Percentiles rank a stretch among this genome's conserved stretches.
Evolutionary conservation across 768 basidiomycete genomes (phyloP).

Genomic region (Phallus indusiatus): DNA sequence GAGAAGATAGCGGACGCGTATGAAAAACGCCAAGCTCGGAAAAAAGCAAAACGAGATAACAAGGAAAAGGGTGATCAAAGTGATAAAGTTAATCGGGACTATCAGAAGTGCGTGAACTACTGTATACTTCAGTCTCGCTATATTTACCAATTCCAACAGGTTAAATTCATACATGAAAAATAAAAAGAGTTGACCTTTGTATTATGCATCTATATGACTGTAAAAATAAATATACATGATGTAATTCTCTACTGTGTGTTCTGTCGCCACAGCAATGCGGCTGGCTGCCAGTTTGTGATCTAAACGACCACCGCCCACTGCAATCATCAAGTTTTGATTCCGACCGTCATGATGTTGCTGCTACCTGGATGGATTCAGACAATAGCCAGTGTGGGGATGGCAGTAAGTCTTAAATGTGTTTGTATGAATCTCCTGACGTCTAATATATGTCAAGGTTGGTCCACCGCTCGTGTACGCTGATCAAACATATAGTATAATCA

Average conservation of each 20-base stretch:
- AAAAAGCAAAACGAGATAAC: constrained; percentile 58
- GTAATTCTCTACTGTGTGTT: no score
- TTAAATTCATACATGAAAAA: constrained; percentile 25
- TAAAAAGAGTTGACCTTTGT: constrained; percentile 13
- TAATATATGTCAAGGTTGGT: constrained; percentile 30
- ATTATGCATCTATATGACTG: not conserved
- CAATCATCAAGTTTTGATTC: not conserved
- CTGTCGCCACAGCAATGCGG: not conserved
- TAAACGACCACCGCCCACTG: not conserved
- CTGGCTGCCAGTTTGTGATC: not conserved
- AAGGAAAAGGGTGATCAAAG: constrained; percentile 28
- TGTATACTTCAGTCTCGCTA: not conserved
- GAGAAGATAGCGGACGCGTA: constrained; percentile 56
- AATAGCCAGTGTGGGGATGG: constrained; percentile 70
- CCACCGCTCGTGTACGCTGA: constrained; percentile 81
- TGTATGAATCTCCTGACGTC: not conserved
- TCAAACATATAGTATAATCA: constrained; percentile 74
- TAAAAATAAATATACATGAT: no score
- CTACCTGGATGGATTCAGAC: constrained; percentile 55
- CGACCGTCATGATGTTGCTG: constrained; percentile 22
- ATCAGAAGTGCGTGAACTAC: constrained; percentile 36
- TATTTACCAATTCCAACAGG: constrained; percentile 6
- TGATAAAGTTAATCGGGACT: constrained; percentile 46
- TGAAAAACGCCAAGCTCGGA: constrained; percentile 62
- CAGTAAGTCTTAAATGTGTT: constrained; percentile 20